phyloP scores from a whole-genome alignment of 1,139 yeast species.

The Hansenula anomala region DNA sequence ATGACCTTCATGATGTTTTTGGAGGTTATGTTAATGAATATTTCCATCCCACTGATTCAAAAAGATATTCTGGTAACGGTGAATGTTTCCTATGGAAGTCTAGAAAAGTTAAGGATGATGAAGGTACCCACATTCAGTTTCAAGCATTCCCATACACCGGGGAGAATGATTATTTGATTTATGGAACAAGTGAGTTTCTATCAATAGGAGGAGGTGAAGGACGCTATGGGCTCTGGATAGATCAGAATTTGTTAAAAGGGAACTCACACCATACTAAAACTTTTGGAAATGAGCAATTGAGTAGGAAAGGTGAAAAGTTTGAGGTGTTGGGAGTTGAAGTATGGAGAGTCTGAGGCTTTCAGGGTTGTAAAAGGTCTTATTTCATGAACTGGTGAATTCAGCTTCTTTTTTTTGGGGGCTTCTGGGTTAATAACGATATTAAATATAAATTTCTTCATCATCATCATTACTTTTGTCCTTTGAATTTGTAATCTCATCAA shows the following conservation, averaged over 20 bases:
- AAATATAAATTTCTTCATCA: too few species aligned
- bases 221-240: constrained; percentile 88
- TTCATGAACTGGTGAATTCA: too few species aligned
- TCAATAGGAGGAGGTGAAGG: constrained; percentile 94
- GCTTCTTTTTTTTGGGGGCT: too few species aligned
- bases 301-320: constrained; percentile 58
- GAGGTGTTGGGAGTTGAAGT: constrained; percentile 74
- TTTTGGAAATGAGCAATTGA: constrained; percentile 83
- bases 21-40: constrained; percentile 84
- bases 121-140: constrained; percentile 38
- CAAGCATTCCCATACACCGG: constrained; percentile 90
- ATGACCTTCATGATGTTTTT: constrained; percentile 57
- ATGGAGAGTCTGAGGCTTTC: constrained; percentile 64
- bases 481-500: constrained; percentile 6
- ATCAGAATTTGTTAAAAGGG: constrained; percentile 67
- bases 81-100: constrained; percentile 91
- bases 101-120: constrained; percentile 11
- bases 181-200: constrained; percentile 72
- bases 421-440: too few species aligned
- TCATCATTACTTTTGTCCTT: constrained; percentile 7
- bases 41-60: constrained; percentile 63
- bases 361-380: background rate
- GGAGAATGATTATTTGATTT: constrained; percentile 76
- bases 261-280: constrained; percentile 77
- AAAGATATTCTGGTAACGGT: constrained; percentile 86